phyloP scores from a whole-genome alignment of 768 basidiomycete species.

The Pulveroboletus sp. region DNA sequence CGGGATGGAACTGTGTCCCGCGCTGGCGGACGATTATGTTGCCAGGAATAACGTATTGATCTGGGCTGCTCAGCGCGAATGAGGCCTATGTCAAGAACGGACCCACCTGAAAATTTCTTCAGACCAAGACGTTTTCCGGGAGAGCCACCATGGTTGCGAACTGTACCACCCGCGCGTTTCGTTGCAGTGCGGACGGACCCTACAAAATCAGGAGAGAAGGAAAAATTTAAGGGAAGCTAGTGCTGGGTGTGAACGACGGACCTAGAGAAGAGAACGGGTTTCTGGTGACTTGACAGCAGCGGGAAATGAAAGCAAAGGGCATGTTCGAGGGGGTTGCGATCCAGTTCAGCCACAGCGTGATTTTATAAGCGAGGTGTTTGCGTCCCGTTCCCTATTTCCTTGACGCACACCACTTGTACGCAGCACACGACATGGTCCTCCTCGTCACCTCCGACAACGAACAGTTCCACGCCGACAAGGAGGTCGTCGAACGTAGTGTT shows the following conservation, averaged over 20 bases:
- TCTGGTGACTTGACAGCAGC: constrained; percentile 34
- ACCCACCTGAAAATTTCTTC: constrained; percentile 91
- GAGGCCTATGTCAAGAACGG: not conserved
- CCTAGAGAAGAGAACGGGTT: constrained; percentile 51
- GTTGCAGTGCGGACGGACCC: constrained; percentile 88
- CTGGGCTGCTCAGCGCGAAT: constrained; percentile 38
- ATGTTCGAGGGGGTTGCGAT: constrained; percentile 3
- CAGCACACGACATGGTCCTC: constrained; percentile 58
- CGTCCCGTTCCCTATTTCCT: not conserved
- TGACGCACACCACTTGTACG: constrained; percentile 4
- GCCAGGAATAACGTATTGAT: constrained; percentile 88
- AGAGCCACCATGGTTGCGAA: constrained; percentile 89
- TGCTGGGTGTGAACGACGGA: no score
- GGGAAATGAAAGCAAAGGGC: constrained; percentile 37
- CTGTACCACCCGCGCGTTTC: constrained; percentile 92
- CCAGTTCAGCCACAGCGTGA: constrained; percentile 14
- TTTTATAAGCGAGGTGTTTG: constrained; percentile 1
- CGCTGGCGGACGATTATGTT: constrained; percentile 96
- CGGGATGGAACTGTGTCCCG: constrained; percentile 89
- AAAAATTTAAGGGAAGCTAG: no score
- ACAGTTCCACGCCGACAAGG: constrained; percentile 88
- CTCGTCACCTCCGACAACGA: constrained; percentile 96
- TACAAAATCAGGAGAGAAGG: constrained; percentile 8
- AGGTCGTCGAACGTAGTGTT: constrained; percentile 91
- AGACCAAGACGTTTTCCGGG: constrained; percentile 91